A percentile compares a stretch with the other conserved stretches of the same genome.
Conservation (phyloP, 2,329 filamentous ascomycete species). For the Macrophomina pseudophaseolina region DNA sequence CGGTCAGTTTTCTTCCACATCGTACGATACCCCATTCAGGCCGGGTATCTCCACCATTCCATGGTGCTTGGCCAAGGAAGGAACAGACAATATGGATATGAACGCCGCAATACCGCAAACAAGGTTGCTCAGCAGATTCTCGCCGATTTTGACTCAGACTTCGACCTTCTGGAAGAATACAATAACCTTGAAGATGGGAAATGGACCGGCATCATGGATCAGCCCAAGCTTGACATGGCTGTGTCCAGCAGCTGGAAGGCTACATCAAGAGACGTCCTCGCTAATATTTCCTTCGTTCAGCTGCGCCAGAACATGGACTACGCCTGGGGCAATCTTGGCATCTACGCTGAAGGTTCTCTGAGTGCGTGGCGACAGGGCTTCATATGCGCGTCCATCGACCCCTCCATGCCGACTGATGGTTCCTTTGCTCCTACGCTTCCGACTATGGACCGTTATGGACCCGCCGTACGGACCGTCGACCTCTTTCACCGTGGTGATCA, state of each 20-base stretch:
- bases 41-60: slow-evolving; percentile 56
- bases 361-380: slow-evolving; percentile 30
- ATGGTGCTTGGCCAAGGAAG: slow-evolving; percentile 42
- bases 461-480: neutral
- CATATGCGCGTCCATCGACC: slow-evolving; percentile 12
- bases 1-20: slow-evolving; percentile 65
- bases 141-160: slow-evolving; percentile 30
- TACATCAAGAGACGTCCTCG: slow-evolving; percentile 68
- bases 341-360: slow-evolving; percentile 61
- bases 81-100: slow-evolving; percentile 59
- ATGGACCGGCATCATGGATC: neutral
- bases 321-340: slow-evolving; percentile 61
- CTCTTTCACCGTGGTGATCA: neutral
- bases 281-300: slow-evolving; percentile 63
- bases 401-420: neutral
- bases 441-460: neutral
- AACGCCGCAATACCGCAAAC: slow-evolving; percentile 32
- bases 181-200: slow-evolving; percentile 37
- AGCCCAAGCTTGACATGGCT: slow-evolving; percentile 58
- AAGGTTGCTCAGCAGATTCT: slow-evolving; percentile 27
- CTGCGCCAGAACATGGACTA: slow-evolving; percentile 56
- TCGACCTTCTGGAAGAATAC: slow-evolving; percentile 30
- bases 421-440: neutral
- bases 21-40: slow-evolving; percentile 61
- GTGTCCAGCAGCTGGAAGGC: slow-evolving; percentile 71